These are phyloP conservation scores for Colletotrichum tabaci DNA, from an alignment of 2,329 filamentous ascomycete species.

Conservation along the genomic window DNA sequence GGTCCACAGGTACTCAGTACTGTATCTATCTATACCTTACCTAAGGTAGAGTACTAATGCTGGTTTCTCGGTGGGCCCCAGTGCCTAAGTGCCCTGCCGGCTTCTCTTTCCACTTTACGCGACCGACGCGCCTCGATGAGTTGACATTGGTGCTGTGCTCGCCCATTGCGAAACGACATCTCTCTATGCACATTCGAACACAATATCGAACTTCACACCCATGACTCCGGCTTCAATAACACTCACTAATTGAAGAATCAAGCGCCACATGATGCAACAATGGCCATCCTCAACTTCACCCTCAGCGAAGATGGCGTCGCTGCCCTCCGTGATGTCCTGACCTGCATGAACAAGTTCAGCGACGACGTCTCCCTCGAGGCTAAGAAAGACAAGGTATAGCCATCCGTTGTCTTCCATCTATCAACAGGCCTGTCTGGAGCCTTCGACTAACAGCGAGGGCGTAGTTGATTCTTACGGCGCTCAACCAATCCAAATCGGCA, in stretches of 20 bases:
- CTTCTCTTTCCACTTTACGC: conserved; percentile 10
- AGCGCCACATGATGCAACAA: conserved; percentile 46
- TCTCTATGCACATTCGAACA: background rate
- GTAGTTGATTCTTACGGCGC: conserved; percentile 79
- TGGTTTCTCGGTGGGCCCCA: background rate
- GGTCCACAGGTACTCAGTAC: background rate
- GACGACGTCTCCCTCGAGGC: conserved; percentile 85
- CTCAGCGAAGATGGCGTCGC: conserved; percentile 80
- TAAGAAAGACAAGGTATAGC: conserved; percentile 73
- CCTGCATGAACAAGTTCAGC: conserved; percentile 84
- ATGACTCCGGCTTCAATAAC: conserved; percentile 59
- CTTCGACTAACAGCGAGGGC: background rate
- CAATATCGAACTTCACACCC: conserved; percentile 45
- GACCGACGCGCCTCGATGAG: conserved; percentile 7
- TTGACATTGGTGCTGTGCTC: background rate
- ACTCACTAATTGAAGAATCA: conserved; percentile 44
- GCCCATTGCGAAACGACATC: conserved; percentile 1
- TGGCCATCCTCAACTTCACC: conserved; percentile 80
- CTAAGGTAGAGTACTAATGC: too few species aligned
- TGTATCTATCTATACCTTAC: too few species aligned
- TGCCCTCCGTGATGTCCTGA: conserved; percentile 79
- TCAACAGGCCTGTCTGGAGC: too few species aligned
- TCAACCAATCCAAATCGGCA: conserved; percentile 86
- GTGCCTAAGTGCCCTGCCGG: conserved; percentile 8
- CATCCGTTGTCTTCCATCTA: background rate